Evolutionary conservation across 2,329 filamentous ascomycete species (phyloP), one percentile per base, ranked within the genome.

Genomic region (Penicillium sp.): DNA sequence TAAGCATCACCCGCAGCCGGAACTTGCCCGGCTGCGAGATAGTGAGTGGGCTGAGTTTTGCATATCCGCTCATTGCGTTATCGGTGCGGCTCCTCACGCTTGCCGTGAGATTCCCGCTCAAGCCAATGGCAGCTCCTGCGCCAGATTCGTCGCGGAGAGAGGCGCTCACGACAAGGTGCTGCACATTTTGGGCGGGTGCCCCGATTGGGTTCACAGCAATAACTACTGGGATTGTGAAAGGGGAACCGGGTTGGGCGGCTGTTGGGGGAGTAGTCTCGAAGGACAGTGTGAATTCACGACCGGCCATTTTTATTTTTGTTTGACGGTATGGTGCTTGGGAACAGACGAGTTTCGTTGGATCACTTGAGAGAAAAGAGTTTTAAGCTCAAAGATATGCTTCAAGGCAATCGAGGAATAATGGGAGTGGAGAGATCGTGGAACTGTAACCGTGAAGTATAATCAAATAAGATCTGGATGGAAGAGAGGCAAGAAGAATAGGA

Each of bases 201-300:
- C 69, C 68, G 9, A 72, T 63, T n/a, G 70, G 64, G 4, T 65
- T 62, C 4, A 72, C 68, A 7, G 65, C 65, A 34, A 72, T 61
- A 25, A 72, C 44, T 33, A 73, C 68, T 23, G 71, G 71, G 5
- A 72, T 59, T 6, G 70, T 70, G 50, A 72, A 71, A 8, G 68
- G 59, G 11, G 56, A 48, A 5, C 65, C 64, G 8, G 70, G 70
- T 7, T 61, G 64, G 13, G 60, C 65, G 11, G 70, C 59, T 9
- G 64, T 19, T 16, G 70, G 69, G 33, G 71, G 71, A 16, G 59
- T 53, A 21, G 67, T 63, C 55, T 72, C 70, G 44, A 72, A 72
- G 19, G 64, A 63, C 39, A 72, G 60, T 21, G 58, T 62, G 50
- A 68, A 73, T 55, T 72, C 68, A 27, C 65, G 68, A 27, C 66